phyloP scores from a whole-genome alignment of 495 filamentous ascomycete genomes.

The Podospora comata region DNA sequence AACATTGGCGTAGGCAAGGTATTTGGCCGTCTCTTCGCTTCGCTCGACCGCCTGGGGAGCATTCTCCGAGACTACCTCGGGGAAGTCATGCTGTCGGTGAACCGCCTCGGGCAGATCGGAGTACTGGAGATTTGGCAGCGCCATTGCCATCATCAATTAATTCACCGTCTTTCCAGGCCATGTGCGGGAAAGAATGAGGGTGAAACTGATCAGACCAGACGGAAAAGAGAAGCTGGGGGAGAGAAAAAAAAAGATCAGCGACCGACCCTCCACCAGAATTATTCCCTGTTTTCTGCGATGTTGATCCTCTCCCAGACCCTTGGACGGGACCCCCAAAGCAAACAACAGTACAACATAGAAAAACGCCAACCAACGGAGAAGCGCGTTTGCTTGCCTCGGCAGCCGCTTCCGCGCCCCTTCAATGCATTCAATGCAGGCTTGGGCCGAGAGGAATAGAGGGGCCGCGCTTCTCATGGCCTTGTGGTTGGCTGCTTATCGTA shows the following conservation, averaged over 20 bases:
- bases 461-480: neutral
- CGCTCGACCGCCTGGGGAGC: slow-evolving; percentile 1
- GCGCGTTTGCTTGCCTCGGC: no score
- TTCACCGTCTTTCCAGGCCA: neutral
- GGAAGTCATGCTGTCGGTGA: neutral
- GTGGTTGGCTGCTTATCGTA: neutral
- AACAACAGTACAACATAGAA: no score
- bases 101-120: neutral
- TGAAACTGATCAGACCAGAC: neutral
- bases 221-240: neutral
- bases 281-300: no score
- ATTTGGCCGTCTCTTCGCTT: neutral
- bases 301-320: no score
- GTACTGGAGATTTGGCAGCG: neutral
- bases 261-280: neutral
- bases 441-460: neutral
- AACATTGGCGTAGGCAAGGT: neutral
- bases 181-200: neutral
- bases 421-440: neutral
- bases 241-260: neutral
- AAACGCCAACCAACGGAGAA: no score
- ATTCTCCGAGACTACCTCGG: neutral
- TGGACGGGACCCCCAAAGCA: no score
- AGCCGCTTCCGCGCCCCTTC: neutral
- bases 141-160: neutral